A percentile compares a stretch with the other conserved stretches of the same genome.
Conservation (phyloP, 1,139 yeast genomes). For the Candida tunisiensis region DNA sequence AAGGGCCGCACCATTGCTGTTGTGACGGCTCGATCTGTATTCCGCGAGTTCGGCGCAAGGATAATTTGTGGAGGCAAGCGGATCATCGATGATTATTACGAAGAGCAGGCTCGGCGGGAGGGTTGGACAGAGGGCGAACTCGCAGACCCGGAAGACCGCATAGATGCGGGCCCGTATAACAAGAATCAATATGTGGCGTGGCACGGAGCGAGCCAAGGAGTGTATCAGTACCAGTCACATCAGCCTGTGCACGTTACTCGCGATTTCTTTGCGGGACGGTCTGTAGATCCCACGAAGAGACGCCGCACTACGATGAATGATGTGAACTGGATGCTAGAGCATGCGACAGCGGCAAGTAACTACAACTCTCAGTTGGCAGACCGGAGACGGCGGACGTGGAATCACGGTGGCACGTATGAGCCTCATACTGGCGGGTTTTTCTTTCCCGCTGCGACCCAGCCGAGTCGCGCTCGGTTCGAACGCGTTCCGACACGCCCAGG, state of each 20-base stretch:
- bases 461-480: conserved; percentile 27
- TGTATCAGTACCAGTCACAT: conserved; percentile 16
- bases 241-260: conserved; percentile 6
- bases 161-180: conserved; percentile 29
- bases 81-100: conserved; percentile 83
- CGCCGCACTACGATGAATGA: conserved; percentile 40
- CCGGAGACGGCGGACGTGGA: conserved; percentile 37
- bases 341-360: conserved; percentile 58
- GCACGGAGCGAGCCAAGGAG: conserved; percentile 30
- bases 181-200: conserved; percentile 34
- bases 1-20: conserved; percentile 81
- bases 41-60: conserved; percentile 83
- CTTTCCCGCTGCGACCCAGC: conserved; percentile 63
- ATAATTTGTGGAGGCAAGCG: conserved; percentile 67
- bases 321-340: conserved; percentile 76
- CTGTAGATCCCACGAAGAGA: conserved; percentile 3
- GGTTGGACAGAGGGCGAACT: conserved; percentile 33
- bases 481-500: conserved; percentile 9
- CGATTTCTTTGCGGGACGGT: conserved; percentile 12
- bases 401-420: conserved; percentile 49
- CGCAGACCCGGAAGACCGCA: conserved; percentile 54
- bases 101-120: conserved; percentile 49
- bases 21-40: conserved; percentile 82
- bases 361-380: conserved; percentile 48
- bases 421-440: conserved; percentile 68